Evolutionary conservation across 306 rosid genomes (phyloP).

Genomic region (Citrullus mucosospermus): DNA sequence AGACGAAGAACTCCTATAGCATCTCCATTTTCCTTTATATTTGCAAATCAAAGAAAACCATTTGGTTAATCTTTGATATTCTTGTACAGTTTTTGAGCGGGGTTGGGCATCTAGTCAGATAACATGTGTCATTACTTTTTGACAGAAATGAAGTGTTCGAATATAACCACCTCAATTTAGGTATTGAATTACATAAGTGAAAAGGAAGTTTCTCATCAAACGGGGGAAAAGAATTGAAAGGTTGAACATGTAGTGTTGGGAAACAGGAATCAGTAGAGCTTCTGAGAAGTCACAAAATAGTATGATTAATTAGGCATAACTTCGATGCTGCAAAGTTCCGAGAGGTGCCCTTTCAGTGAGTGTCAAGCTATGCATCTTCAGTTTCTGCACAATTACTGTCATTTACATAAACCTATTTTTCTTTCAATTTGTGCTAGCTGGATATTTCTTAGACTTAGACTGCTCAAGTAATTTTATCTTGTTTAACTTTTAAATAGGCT

Average conservation of each 20-base stretch:
- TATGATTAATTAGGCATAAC: neutral
- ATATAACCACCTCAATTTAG: neutral
- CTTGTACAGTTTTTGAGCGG: neutral
- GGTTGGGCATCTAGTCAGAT: neutral
- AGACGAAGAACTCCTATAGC: neutral
- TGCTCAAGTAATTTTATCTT: neutral
- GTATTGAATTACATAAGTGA: neutral
- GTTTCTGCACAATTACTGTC: neutral
- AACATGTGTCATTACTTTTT: neutral
- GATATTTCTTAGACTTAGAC: neutral
- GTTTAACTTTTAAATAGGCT: conserved; percentile 28
- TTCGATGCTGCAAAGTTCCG: neutral
- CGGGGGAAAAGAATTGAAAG: neutral
- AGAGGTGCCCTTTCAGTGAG: neutral
- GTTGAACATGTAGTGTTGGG: neutral
- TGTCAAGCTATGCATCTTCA: neutral
- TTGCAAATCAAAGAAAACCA: neutral
- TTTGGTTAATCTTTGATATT: neutral
- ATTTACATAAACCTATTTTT: neutral
- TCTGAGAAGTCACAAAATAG: neutral
- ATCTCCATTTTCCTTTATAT: neutral
- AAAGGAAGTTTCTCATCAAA: neutral
- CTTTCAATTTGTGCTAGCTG: neutral
- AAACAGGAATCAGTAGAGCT: neutral
- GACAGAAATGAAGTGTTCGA: neutral